Evolutionary conservation across 768 basidiomycete genomes (phyloP).

Genomic region (Obba rivulosa): DNA sequence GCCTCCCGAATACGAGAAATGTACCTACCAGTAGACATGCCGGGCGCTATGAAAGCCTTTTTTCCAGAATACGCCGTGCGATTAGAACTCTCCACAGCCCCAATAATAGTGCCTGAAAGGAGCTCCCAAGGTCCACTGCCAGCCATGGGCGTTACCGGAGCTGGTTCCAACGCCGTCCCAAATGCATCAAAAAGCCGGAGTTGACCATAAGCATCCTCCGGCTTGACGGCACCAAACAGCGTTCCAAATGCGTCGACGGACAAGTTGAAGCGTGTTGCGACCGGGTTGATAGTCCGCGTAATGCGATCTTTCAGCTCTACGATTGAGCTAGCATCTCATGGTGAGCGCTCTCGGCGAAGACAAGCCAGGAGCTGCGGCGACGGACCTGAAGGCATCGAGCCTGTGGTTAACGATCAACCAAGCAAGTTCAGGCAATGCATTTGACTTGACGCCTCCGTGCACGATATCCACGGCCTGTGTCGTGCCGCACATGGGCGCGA

Average conservation of each 20-base stretch:
- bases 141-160: constrained; percentile 48
- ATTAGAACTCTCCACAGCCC: constrained; percentile 15
- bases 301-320: constrained; percentile 42
- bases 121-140: constrained; percentile 24
- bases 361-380: background rate
- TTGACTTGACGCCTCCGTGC: constrained; percentile 32
- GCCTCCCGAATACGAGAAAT: background rate
- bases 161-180: constrained; percentile 52
- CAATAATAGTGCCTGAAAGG: constrained; percentile 29
- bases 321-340: constrained; percentile 27
- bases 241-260: constrained; percentile 55
- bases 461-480: constrained; percentile 76
- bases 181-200: constrained; percentile 47
- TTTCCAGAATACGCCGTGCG: constrained; percentile 12
- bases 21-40: constrained; percentile 19
- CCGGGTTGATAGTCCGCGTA: constrained; percentile 55
- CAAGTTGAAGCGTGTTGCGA: constrained; percentile 52
- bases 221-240: constrained; percentile 31
- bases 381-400: constrained; percentile 35
- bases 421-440: constrained; percentile 77
- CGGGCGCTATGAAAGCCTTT: constrained; percentile 19
- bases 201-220: constrained; percentile 33
- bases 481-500: constrained; percentile 47
- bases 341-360: constrained; percentile 2
- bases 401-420: constrained; percentile 72